Base-by-base conservation (phyloP, 1,284 basidiomycete genomes). In the Puccinia polysora region DNA sequence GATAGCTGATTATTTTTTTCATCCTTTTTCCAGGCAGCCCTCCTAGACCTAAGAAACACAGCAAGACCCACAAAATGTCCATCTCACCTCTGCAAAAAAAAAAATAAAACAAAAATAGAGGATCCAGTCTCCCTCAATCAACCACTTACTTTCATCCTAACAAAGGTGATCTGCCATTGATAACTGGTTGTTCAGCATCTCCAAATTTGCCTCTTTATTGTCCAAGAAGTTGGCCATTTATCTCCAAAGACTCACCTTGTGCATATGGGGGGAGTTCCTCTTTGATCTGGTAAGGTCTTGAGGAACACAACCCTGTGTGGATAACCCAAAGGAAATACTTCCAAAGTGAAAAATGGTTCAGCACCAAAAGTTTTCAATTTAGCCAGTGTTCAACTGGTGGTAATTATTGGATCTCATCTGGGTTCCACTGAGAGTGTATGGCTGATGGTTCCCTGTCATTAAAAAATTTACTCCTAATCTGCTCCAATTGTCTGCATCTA, bases 221-320 rank as follows among this genome's bases (percentile, higher is more conserved):
- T 89, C 91, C 1, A 84, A 86, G 28, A 97, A 97, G 81, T 85
- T 99, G 23, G 90, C 90, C 18, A 89, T 97, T 78, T 89, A 90
- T 78, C 95, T 97, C 80, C 83, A 83, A 1, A 95, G 90, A 77
- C 83, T 99, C 49, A 85, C 90, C 68, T 85, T 86, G 70, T 91
- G 94, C 6, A 83, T 99, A 1, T 99, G 96, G 96, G 96, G 96
- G 0, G 94, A 98, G 80, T 98, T 89, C 80, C 98, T 90, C 82
- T 84, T 98, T 71, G 96, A 98, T 79, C 91, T 77, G 91, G 92
- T 0, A 89, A 87, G 75, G 91, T 98, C 0, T 88, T 89, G 83
- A 84, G 95, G 69, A 95, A 87, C 78, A 93, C 90, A 1, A 98
- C 96, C 0, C 81, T 98, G 1, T 97, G 92, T 81, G 86, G 87